A percentile compares a stretch with the other conserved stretches of the same genome.
Conservation (phyloP, 2,329 filamentous ascomycete species). For the Pseudocercospora crystallina region DNA sequence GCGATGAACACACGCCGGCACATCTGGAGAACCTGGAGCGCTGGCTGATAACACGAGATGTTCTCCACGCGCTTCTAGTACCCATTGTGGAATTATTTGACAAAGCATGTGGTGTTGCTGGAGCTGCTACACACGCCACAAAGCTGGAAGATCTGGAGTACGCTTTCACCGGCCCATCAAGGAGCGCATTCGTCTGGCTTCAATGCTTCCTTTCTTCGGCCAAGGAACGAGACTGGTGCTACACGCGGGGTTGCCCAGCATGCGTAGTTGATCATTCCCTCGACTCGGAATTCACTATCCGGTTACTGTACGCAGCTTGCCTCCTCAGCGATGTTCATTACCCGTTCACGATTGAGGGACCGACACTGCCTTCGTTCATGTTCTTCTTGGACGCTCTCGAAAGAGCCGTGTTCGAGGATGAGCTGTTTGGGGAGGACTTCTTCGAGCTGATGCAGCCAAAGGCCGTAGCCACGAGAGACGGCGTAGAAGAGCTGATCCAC, state of each 20-base stretch:
- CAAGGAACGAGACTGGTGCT: conserved; percentile 57
- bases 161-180: conserved; percentile 57
- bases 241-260: conserved; percentile 56
- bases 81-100: conserved; percentile 59
- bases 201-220: conserved; percentile 57
- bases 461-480: conserved; percentile 42
- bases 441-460: conserved; percentile 46
- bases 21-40: conserved; percentile 36
- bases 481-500: conserved; percentile 48
- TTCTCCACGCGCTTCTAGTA: conserved; percentile 59
- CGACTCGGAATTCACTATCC: conserved; percentile 49
- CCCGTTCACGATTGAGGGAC: conserved; percentile 34
- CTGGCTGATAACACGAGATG: conserved; percentile 57
- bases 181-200: conserved; percentile 59
- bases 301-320: conserved; percentile 49
- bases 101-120: conserved; percentile 55
- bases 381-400: conserved; percentile 46
- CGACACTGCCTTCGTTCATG: conserved; percentile 37
- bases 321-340: conserved; percentile 46
- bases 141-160: conserved; percentile 56
- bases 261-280: conserved; percentile 47
- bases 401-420: conserved; percentile 41
- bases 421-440: conserved; percentile 46
- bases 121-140: conserved; percentile 48
- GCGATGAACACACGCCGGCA: conserved; percentile 40